These are phyloP conservation scores for Sarcodon aspratus DNA, from an alignment of 768 basidiomycete species.

Conservation along the genomic window DNA sequence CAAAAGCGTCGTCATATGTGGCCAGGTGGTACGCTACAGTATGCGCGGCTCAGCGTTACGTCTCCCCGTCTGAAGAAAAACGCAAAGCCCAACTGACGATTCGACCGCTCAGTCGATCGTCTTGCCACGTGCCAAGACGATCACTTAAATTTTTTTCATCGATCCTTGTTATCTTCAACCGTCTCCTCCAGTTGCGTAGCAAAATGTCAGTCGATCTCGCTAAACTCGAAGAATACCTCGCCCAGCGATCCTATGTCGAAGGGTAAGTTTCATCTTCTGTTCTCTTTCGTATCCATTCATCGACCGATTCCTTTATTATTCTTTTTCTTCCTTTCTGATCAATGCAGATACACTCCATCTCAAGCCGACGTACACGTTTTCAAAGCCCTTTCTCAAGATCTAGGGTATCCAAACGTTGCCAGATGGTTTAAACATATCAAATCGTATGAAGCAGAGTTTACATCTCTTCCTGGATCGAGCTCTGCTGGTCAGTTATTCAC, in stretches of 20 bases:
- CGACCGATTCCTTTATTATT: constrained; percentile 29
- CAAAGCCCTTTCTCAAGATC: constrained; percentile 59
- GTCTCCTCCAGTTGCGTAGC: constrained; percentile 14
- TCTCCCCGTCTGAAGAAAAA: too few relatives aligned
- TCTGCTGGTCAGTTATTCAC: constrained; percentile 68
- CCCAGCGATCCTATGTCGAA: constrained; percentile 80
- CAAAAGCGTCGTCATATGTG: too few relatives aligned
- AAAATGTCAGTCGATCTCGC: constrained; percentile 56
- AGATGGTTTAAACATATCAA: constrained; percentile 95
- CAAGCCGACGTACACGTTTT: constrained; percentile 92
- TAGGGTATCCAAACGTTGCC: constrained; percentile 59
- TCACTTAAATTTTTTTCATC: not conserved
- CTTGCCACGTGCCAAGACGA: too few relatives aligned
- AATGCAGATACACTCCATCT: constrained; percentile 71
- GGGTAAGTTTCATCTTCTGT: constrained; percentile 49
- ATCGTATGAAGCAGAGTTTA: constrained; percentile 73
- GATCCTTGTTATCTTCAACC: not conserved
- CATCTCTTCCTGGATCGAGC: constrained; percentile 75
- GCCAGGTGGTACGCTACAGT: too few relatives aligned
- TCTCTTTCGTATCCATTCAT: constrained; percentile 63
- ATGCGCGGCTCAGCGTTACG: too few relatives aligned
- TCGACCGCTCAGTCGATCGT: too few relatives aligned
- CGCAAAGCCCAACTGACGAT: too few relatives aligned
- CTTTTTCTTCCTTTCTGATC: not conserved
- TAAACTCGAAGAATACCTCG: constrained; percentile 80